A percentile compares a stretch with the other conserved stretches of the same genome.
These are phyloP conservation scores for Hygrophorus russula DNA, from an alignment of 768 basidiomycete genomes.

Conservation along the genomic window DNA sequence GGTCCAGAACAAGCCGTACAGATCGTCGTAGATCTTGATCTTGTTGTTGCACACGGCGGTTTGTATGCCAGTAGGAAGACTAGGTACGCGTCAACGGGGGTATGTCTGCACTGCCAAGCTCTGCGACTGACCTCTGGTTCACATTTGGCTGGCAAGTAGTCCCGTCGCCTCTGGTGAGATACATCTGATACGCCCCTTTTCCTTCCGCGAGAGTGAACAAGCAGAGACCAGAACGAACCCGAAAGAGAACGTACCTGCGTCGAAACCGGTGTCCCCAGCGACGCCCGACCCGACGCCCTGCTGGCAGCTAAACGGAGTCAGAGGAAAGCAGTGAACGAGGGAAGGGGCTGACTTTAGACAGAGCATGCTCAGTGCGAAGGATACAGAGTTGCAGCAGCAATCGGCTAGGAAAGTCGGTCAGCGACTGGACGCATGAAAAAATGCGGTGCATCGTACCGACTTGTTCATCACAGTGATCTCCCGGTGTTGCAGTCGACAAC, in stretches of 20 bases:
- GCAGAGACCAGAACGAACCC: neutral
- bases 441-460: conserved; percentile 7
- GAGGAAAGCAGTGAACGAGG: neutral
- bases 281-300: conserved; percentile 8
- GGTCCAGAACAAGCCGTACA: conserved; percentile 12
- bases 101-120: neutral
- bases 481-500: conserved; percentile 13
- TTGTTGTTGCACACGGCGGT: conserved; percentile 12
- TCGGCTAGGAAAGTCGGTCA: conserved; percentile 7
- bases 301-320: conserved; percentile 12
- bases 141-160: conserved; percentile 11
- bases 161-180: conserved; percentile 5
- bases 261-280: conserved; percentile 8
- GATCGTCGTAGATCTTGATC: conserved; percentile 13
- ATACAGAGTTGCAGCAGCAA: conserved; percentile 18
- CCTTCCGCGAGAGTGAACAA: neutral
- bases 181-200: conserved; percentile 4
- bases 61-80: conserved; percentile 14
- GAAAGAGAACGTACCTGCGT: neutral
- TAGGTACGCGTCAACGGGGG: neutral
- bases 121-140: conserved; percentile 12
- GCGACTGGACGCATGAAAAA: neutral
- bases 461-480: conserved; percentile 16
- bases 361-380: conserved; percentile 17
- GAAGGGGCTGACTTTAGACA: conserved; percentile 14